A percentile compares a stretch with the other conserved stretches of the same genome.
phyloP scores from a whole-genome alignment of 352 stramenopile genomes.

The Pythium utonaiense region DNA sequence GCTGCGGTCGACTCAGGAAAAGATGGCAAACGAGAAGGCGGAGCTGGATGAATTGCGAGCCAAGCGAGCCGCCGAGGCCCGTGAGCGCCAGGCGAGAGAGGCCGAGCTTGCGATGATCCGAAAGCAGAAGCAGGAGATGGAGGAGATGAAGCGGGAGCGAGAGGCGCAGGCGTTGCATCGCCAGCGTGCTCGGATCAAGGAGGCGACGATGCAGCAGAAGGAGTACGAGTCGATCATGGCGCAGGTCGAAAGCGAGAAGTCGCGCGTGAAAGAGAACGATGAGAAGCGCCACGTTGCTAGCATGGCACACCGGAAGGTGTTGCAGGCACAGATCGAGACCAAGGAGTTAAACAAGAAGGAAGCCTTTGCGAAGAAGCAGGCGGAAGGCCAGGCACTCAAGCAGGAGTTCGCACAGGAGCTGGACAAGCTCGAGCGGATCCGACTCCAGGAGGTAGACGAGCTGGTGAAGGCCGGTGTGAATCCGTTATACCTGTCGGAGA shows the following conservation, averaged over 20 bases:
- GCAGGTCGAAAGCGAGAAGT: constrained; percentile 73
- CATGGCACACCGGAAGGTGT: constrained; percentile 64
- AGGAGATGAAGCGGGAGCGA: constrained; percentile 60
- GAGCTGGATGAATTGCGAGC: constrained; percentile 92
- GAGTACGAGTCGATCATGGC: constrained; percentile 89
- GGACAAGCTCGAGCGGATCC: constrained; percentile 85
- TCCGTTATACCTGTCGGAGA: constrained; percentile 89
- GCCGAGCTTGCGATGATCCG: constrained; percentile 74
- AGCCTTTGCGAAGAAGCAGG: constrained; percentile 61
- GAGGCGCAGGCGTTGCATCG: constrained; percentile 70
- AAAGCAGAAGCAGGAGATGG: constrained; percentile 87
- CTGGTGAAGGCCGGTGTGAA: constrained; percentile 88
- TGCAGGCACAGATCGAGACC: constrained; percentile 91
- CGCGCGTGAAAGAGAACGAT: constrained; percentile 47
- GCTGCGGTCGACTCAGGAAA: constrained; percentile 80
- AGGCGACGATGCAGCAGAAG: constrained; percentile 76
- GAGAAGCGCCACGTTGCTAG: constrained; percentile 61
- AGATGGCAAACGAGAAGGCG: constrained; percentile 80
- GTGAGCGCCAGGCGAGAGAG: constrained; percentile 84
- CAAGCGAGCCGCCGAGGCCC: constrained; percentile 85
- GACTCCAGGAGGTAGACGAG: constrained; percentile 85
- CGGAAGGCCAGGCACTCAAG: constrained; percentile 69
- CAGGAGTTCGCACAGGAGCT: constrained; percentile 76
- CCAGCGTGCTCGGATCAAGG: constrained; percentile 66
- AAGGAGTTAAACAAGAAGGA: constrained; percentile 76